Evolutionary conservation across 169 alveolate genomes (phyloP), one percentile per base, ranked within the genome.

Genomic region (Theileria annulata): DNA sequence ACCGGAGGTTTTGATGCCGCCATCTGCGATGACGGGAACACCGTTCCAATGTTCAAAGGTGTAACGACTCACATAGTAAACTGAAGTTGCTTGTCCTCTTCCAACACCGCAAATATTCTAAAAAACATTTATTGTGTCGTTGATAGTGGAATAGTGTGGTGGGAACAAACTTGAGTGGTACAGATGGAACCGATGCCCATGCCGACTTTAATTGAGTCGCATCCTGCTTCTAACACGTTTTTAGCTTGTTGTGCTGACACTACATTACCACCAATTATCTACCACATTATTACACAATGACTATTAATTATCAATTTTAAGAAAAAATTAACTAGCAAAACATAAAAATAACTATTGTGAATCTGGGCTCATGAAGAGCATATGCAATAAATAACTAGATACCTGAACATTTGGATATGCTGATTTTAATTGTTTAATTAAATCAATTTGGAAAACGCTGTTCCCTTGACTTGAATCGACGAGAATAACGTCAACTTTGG

Each of bases 181-280:
- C 99, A 97, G 48, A 97, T 96, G 75, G 98, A 96, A 21, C 99
- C 99, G 58, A 96, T 92, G 9, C 99, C 99, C 97, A 97, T 97
- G 10, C 99, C 98, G 13, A 94, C 93, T 35, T 93, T 86, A 27
- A 95, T 71, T 17, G 93, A 93, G 80, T 94, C 97, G n/a, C 93
- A 96, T 0, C 98, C 98, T 35, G 95, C 95, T 27, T 91, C 93
- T 13, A 93, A 70, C 42, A 94, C 84, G 69, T 88, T 83, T 88
- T 92, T 92, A 3, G 98, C 97, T 75, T 95, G 97, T 35, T 92
- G 87, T 47, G 88, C 94, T 4, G 99, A 94, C 33, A 96, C 98
- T 23, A 96, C 98, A 75, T 96, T 96, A 27, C 99, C 99, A 0
- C 94, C 98, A 9, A 96, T 90, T 49, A 96, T 91, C 90, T 95